These are phyloP conservation scores for Rhynchospora tenuis DNA, from an alignment of 176 grass and related monocot genomes.

Conservation along the genomic window DNA sequence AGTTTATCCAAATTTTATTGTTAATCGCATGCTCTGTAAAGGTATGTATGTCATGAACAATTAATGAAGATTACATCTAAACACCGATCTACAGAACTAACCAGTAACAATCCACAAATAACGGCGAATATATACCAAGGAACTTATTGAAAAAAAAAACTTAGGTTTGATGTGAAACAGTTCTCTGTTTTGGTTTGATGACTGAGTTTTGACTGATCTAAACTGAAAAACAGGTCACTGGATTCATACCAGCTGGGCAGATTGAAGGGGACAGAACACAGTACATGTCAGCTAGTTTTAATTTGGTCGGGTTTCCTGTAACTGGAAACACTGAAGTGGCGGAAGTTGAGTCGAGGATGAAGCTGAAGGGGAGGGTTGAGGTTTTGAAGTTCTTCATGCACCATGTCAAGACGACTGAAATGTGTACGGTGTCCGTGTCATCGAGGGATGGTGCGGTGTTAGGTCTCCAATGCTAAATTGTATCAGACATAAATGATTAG, in stretches of 20 bases:
- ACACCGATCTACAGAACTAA: too few species aligned
- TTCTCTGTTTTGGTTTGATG: neutral
- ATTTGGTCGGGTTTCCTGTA: slow-evolving; percentile 54
- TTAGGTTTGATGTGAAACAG: too few species aligned
- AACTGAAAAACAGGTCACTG: slow-evolving; percentile 46
- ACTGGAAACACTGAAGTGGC: slow-evolving; percentile 23
- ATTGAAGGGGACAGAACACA: slow-evolving; percentile 61
- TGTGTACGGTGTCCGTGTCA: slow-evolving; percentile 61
- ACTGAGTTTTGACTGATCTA: slow-evolving; percentile 12
- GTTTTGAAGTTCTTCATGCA: slow-evolving; percentile 74
- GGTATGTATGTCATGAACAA: too few species aligned
- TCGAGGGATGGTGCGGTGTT: slow-evolving; percentile 54
- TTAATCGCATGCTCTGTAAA: neutral
- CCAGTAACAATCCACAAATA: too few species aligned
- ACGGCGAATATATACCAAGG: too few species aligned
- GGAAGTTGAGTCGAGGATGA: slow-evolving; percentile 71
- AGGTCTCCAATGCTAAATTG: neutral
- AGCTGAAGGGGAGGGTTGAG: slow-evolving; percentile 63
- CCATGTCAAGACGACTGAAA: slow-evolving; percentile 50
- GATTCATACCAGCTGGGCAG: slow-evolving; percentile 74
- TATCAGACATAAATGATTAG: neutral
- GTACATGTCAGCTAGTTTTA: slow-evolving; percentile 60
- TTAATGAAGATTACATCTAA: too few species aligned
- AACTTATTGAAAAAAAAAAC: too few species aligned
- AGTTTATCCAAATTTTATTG: too few species aligned